Evolutionary conservation across 2,329 filamentous ascomycete genomes (phyloP).

Genomic region (Sclerotinia borealis): DNA sequence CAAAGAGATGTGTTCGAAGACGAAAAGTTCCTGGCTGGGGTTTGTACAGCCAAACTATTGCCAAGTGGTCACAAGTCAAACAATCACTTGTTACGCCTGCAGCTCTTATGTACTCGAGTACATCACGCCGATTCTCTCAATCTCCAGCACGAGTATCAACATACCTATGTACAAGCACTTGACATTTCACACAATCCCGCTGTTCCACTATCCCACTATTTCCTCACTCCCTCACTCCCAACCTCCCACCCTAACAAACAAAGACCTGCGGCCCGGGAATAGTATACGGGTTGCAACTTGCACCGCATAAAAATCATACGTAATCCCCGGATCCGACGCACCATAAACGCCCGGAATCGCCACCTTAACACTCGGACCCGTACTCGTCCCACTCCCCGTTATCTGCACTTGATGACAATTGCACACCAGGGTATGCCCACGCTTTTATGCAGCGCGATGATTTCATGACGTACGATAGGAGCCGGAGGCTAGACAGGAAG

Average conservation of each 20-base stretch:
- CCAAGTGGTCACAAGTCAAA: too few species aligned
- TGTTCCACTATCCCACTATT: too few species aligned
- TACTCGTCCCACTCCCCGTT: conserved; percentile 38
- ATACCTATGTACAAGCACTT: too few species aligned
- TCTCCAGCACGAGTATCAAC: too few species aligned
- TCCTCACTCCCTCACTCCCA: too few species aligned
- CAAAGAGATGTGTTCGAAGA: too few species aligned
- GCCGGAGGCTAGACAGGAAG: conserved; percentile 45
- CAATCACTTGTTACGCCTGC: too few species aligned
- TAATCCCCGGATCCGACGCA: conserved; percentile 37
- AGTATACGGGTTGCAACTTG: conserved; percentile 41
- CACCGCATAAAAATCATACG: conserved; percentile 34
- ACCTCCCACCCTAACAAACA: conserved; percentile 19
- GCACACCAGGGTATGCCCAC: conserved; percentile 27
- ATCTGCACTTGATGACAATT: conserved; percentile 41
- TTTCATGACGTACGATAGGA: conserved; percentile 52
- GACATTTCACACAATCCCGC: too few species aligned
- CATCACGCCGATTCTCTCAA: too few species aligned
- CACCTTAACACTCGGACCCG: conserved; percentile 34
- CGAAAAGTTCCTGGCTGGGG: too few species aligned
- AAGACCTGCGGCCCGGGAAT: conserved; percentile 37
- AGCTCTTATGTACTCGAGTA: too few species aligned
- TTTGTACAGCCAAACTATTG: too few species aligned
- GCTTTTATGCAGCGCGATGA: conserved; percentile 43
- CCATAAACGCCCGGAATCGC: conserved; percentile 45